Conservation (phyloP, 2,329 filamentous ascomycete species). For the Aspergillus sp. region DNA sequence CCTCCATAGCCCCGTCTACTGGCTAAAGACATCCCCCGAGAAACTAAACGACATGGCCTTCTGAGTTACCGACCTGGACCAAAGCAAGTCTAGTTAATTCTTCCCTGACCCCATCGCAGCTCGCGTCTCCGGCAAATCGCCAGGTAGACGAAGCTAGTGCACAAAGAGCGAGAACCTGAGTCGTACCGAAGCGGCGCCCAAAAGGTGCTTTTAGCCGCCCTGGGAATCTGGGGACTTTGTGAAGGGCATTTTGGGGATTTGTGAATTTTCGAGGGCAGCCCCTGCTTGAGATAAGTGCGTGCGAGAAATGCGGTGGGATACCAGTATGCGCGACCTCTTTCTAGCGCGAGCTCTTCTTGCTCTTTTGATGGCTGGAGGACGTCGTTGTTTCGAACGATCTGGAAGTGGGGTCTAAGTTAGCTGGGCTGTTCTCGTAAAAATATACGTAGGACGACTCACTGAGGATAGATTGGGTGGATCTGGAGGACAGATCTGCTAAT, state of each 20-base stretch:
- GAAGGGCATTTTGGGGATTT: conserved; percentile 12
- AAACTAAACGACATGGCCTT: conserved; percentile 8
- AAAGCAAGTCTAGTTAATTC: background rate
- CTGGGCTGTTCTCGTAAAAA: too few relatives aligned
- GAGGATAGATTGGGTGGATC: too few relatives aligned
- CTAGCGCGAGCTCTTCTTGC: conserved; percentile 1
- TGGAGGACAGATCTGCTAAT: too few relatives aligned
- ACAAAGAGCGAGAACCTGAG: conserved; percentile 5
- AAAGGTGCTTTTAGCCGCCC: background rate
- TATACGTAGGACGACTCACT: too few relatives aligned
- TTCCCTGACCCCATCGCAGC: conserved; percentile 9
- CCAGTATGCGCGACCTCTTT: conserved; percentile 15
- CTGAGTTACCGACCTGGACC: conserved; percentile 8
- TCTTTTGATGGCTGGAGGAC: background rate
- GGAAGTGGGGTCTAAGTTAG: too few relatives aligned
- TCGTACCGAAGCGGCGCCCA: background rate
- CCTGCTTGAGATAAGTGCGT: background rate
- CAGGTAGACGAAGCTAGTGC: conserved; percentile 9
- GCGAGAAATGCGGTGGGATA: conserved; percentile 10
- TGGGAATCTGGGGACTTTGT: conserved; percentile 11
- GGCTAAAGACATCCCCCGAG: conserved; percentile 1
- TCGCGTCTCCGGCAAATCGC: conserved; percentile 3
- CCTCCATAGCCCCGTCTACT: conserved; percentile 6
- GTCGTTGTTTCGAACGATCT: background rate
- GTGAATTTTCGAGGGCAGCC: conserved; percentile 3